Evolutionary conservation across 495 filamentous ascomycete species (phyloP), one percentile per base, ranked within the genome.

Genomic region (Penicillium pulvis): DNA sequence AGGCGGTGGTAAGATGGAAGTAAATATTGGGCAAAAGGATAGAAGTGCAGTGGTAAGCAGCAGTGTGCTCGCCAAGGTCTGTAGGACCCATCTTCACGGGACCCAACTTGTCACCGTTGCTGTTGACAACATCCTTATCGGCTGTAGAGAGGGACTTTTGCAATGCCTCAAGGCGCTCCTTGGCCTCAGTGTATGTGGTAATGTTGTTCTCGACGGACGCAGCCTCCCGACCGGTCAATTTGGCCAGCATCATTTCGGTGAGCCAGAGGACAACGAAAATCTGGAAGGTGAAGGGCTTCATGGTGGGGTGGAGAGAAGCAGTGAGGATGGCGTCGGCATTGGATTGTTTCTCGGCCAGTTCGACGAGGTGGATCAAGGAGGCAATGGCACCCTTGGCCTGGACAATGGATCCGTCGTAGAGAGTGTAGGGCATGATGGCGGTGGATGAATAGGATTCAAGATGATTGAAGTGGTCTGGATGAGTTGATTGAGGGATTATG

Each of bases 1-100:
- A 87, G 30, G 82, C 70, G 4, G 74, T 84, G 0, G 62, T 70
- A n/a, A 81, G 17, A 70, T 87, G 85, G 65, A 88, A 87, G 59
- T 74, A 82, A 49, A 85, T 71, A 62, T 87, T 83, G 42, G 85
- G 81, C 12, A 79, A 6, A 6, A 70, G 67, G 51, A 71, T 78
- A 1, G 63, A 62, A 44, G 67, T 39, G 20, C 78, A 56, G 65
- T 79, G 77, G 0, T 31, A 36, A 23, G 59, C 52, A 0, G 64
- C 61, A n/a, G 50, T 63, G 11, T 16, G 12, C 48, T 59, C 52
- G 4, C 31, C 24, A 0, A 53, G 44, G 20, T 42, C 8, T 3
- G 8, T 2, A 0, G 52, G 55, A 1, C 58, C 56, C 2, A 72
- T 1, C 16, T 42, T 36, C n/a, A 59, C 63, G 7, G 50, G 10